phyloP scores from a whole-genome alignment of 352 stramenopile genomes.

The Pythium vanterpoolii region DNA sequence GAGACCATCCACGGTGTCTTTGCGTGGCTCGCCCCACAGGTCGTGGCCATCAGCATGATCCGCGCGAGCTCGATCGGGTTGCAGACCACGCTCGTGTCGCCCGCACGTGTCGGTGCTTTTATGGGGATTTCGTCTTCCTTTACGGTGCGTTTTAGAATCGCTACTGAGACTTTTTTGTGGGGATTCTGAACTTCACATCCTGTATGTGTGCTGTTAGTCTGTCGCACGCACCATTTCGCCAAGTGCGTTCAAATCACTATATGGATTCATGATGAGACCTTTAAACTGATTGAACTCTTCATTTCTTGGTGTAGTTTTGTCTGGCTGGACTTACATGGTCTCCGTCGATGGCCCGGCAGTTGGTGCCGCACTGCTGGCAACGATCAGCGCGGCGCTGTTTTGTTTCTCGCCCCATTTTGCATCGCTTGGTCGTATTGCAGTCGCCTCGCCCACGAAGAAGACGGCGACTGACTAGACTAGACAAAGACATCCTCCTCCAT shows the following conservation, averaged over 20 bases:
- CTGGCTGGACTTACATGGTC: slow-evolving; percentile 70
- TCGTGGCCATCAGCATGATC: slow-evolving; percentile 61
- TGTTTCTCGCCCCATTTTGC: slow-evolving; percentile 66
- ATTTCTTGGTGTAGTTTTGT: slow-evolving; percentile 50
- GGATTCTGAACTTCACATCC: neutral
- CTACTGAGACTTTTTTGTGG: no score
- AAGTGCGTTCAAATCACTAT: slow-evolving; percentile 48
- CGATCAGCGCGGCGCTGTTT: slow-evolving; percentile 51
- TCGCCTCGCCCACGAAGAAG: slow-evolving; percentile 13
- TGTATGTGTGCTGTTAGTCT: slow-evolving; percentile 33
- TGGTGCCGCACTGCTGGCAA: slow-evolving; percentile 59
- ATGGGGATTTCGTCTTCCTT: slow-evolving; percentile 80
- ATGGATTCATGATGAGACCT: neutral
- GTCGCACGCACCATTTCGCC: slow-evolving; percentile 73
- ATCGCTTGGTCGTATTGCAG: slow-evolving; percentile 28
- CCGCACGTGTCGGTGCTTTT: slow-evolving; percentile 68
- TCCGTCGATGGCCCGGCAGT: slow-evolving; percentile 70
- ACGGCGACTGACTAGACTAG: slow-evolving; percentile 3
- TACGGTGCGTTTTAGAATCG: slow-evolving; percentile 52
- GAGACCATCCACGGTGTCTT: slow-evolving; percentile 50
- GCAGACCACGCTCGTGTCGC: slow-evolving; percentile 66
- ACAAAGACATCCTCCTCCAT: neutral
- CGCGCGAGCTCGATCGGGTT: slow-evolving; percentile 76
- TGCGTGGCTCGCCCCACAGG: slow-evolving; percentile 56
- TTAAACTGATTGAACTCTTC: neutral